phyloP scores from a whole-genome alignment of 192 early-diverging fungal species.

The Coemansia sp. region DNA sequence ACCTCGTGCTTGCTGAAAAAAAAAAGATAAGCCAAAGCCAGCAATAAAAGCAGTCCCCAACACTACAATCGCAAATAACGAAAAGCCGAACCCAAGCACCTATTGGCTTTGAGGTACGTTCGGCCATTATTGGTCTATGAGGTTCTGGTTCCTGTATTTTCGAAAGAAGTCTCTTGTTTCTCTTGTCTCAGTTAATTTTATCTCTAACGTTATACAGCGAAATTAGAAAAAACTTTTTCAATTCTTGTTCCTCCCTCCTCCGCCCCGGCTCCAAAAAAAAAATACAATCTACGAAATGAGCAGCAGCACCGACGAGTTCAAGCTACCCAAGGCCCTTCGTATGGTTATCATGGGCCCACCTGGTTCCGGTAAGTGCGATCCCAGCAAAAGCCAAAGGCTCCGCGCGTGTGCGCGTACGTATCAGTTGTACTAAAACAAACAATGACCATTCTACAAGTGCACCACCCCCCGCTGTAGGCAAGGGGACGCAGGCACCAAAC shows the following conservation, averaged over 20 bases:
- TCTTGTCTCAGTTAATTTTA: constrained; percentile 8
- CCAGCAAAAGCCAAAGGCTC: neutral
- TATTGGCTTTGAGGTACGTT: neutral
- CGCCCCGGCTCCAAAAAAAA: neutral
- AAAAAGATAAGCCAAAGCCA: too few species aligned
- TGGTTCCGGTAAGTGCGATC: constrained; percentile 68
- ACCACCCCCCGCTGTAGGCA: constrained; percentile 46
- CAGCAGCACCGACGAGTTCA: constrained; percentile 34
- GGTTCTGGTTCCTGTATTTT: constrained; percentile 1
- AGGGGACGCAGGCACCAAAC: constrained; percentile 92
- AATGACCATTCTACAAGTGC: neutral
- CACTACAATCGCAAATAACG: too few species aligned
- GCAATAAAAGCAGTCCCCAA: too few species aligned
- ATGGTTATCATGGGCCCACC: constrained; percentile 92
- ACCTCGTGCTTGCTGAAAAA: too few species aligned
- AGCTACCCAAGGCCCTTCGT: constrained; percentile 56
- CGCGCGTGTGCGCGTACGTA: neutral
- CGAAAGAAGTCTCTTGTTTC: constrained; percentile 4
- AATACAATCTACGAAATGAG: constrained; percentile 12
- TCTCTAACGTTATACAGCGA: neutral
- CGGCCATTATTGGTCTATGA: neutral
- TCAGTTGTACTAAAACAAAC: neutral
- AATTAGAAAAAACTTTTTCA: neutral
- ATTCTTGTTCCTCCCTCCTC: neutral
- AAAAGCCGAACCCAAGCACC: neutral